Evolutionary conservation across 2,329 filamentous ascomycete species (phyloP), one percentile per base, ranked within the genome.

Genomic region (Verticillium nonalfalfae): DNA sequence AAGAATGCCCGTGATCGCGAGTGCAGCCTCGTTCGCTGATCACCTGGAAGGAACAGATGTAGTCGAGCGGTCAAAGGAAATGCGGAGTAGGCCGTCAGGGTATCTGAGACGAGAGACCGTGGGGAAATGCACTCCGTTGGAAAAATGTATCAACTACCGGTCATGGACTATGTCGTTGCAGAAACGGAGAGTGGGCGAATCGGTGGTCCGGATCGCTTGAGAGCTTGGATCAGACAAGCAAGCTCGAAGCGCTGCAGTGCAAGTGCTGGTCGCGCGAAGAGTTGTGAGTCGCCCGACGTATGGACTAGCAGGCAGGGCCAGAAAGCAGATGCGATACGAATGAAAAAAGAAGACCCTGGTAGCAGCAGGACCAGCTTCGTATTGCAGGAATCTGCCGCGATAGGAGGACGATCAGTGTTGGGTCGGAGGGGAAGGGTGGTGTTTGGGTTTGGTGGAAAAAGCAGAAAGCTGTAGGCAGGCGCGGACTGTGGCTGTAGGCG

Each of bases 351-450:
- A 11, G 18, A 52, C 11, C 45, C 45, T 52, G 45, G 45, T 52
- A 52, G 45, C 45, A 52, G 45, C 45, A 52, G 45, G 45, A 52
- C 26, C 45, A 52, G 18, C 45, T 52, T 52, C 18, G 7, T 7
- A 26, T 52, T 26, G 21, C 45, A 18, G 45, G n/a, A 21, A 31
- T 52, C 45, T 52, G 45, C 45, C 45, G 45, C 18, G 45, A 52
- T 52, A n/a, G 45, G 7, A 52, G 45, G 45, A 4, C n/a, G 45
- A 31, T 52, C 45, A 18, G 21, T 52, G 45, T 52, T 52, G 45
- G 45, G 18, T 52, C 45, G 61, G 65, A 64, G 62, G 61, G 39
- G 62, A 64, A 58, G 64, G 45, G 45, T 52, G 45, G 45, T 52
- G 45, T 52, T 52, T 52, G 45, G 45, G 45, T 52, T 52, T 52